Conservation (phyloP, 306 rosid genomes). For the Carpinus viminea region DNA sequence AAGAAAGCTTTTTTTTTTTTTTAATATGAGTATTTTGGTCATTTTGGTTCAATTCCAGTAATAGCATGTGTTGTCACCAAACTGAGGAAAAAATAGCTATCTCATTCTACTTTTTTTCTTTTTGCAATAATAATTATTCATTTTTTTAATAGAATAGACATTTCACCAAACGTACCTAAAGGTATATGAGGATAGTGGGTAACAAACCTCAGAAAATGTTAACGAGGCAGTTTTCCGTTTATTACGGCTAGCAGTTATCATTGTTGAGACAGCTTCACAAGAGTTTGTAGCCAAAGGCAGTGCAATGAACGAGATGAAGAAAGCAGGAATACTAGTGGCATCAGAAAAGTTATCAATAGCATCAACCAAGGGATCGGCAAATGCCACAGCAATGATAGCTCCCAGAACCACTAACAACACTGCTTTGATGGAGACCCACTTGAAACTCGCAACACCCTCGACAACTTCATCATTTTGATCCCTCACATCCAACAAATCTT, state of each 20-base stretch:
- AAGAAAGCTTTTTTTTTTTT: too few relatives aligned
- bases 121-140: too few relatives aligned
- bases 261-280: conserved; percentile 89
- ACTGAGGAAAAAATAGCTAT: too few relatives aligned
- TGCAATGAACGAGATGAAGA: conserved; percentile 87
- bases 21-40: too few relatives aligned
- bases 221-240: conserved; percentile 78
- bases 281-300: conserved; percentile 88
- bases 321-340: conserved; percentile 90
- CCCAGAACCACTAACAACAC: conserved; percentile 62
- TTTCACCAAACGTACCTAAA: too few relatives aligned
- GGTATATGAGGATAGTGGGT: too few relatives aligned
- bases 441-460: conserved; percentile 43
- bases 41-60: too few relatives aligned
- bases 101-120: too few relatives aligned
- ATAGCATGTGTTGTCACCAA: too few relatives aligned
- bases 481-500: conserved; percentile 58
- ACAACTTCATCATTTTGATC: conserved; percentile 44
- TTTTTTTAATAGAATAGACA: too few relatives aligned
- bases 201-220: conserved; percentile 91
- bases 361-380: conserved; percentile 91
- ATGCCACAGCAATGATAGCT: conserved; percentile 71
- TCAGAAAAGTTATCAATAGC: conserved; percentile 79
- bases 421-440: conserved; percentile 55
- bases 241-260: conserved; percentile 85